Evolutionary conservation across 805 yeast species (phyloP), one percentile per base, ranked within the genome.

Genomic region (Saccharomycopsis schoenii): DNA sequence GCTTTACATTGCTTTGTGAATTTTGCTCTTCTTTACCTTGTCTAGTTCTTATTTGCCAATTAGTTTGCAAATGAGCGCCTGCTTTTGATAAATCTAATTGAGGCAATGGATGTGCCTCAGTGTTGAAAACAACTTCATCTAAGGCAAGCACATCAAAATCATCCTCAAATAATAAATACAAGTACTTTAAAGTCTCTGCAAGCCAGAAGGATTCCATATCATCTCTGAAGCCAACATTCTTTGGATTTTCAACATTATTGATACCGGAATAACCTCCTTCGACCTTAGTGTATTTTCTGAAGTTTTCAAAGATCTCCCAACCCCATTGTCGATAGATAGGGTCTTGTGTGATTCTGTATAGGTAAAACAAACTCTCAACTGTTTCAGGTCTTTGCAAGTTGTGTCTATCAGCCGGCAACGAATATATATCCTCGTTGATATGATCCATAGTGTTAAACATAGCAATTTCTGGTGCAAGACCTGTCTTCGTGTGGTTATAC

Each of bases 61-160:
- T 41, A 63, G 12, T 67, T 43, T 47, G 24, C 12, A 47, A 25
- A 24, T 66, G 10, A 80, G 76, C 29, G 73, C 75, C 75, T 29
- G 52, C 52, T 14, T 21, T 47, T 14, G 52, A 47, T 15, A 47
- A 47, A 21, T 79, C 80, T 62, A 89, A 81, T 47, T 76, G 78
- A n/a, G 97, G 97, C 73, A 91, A 82, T 42, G 96, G 94, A 71
- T 91, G 97, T 0, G 96, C 97, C 70, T 91, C 97, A 1, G 97
- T 90, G 74, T 89, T 92, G 77, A 89, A 89, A 5, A 92, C 90
- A 59, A 84, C 80, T 61, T 84, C 74, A 56, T 81, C 82, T 66
- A 91, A 74, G 37, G 92, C 90, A 65, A 88, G 73, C 60, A 83
- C 78, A 64, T 80, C 76, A 17, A 78, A 77, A 66, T 83, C 84